These are phyloP conservation scores for Lenwebbia sp. DNA, from an alignment of 345 rosid genomes.

Conservation along the genomic window DNA sequence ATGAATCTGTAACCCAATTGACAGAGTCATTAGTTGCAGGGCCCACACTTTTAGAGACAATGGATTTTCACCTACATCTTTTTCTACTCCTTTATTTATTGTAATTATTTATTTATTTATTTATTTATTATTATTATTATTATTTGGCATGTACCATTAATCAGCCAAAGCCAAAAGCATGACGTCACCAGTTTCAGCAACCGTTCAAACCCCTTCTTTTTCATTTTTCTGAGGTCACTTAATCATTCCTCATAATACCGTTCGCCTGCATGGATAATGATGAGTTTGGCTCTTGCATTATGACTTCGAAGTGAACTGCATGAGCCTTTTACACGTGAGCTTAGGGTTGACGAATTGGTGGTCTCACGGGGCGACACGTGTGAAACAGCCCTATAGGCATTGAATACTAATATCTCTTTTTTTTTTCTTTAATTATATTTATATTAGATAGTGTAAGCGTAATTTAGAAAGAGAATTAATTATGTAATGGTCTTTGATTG, in stretches of 20 bases:
- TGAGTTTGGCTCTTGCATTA: conserved; percentile 1
- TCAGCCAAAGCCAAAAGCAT: neutral
- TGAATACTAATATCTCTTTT: no score
- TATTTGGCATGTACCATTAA: neutral
- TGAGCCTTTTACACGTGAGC: conserved; percentile 9
- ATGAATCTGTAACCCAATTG: neutral
- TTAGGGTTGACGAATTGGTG: neutral
- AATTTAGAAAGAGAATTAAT: no score
- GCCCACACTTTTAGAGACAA: neutral
- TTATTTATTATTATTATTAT: no score
- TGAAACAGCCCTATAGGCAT: neutral
- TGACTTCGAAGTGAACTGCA: conserved; percentile 4
- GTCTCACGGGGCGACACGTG: conserved; percentile 1
- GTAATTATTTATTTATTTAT: neutral
- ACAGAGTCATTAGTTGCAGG: neutral
- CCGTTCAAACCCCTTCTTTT: neutral
- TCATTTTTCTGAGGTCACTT: neutral
- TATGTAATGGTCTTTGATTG: no score
- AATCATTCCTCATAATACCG: conserved; percentile 14
- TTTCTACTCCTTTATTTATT: neutral
- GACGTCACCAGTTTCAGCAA: neutral
- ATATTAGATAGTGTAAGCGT: no score
- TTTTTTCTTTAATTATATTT: no score
- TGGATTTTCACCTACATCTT: neutral
- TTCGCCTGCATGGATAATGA: conserved; percentile 18